These are phyloP conservation scores for Lolium rigidum DNA, from an alignment of 176 grass and related monocot genomes.

Conservation along the genomic window DNA sequence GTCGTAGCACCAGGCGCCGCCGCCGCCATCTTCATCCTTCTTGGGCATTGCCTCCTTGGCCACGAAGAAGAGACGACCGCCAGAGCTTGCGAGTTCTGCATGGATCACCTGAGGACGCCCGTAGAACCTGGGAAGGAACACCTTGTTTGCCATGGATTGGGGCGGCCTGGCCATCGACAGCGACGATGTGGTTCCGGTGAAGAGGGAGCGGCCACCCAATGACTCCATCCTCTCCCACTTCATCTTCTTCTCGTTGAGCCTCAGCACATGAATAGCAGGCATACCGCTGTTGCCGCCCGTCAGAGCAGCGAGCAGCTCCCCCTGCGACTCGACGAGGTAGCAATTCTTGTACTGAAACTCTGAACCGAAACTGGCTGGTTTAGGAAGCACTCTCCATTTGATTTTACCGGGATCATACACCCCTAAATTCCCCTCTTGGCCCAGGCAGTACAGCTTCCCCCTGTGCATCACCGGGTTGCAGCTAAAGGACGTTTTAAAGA, in stretches of 20 bases:
- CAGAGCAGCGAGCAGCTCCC: not conserved
- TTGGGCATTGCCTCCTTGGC: not conserved
- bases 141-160: slow-evolving; percentile 7
- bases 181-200: not conserved
- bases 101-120: not conserved
- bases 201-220: not conserved
- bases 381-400: not conserved
- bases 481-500: not conserved
- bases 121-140: slow-evolving; percentile 21
- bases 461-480: slow-evolving; percentile 11
- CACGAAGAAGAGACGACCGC: not conserved
- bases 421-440: not conserved
- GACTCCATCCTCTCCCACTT: slow-evolving; percentile 20
- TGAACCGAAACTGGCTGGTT: not conserved
- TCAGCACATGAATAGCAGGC: not conserved
- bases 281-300: not conserved
- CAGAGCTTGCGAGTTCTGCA: not conserved
- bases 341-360: slow-evolving; percentile 9
- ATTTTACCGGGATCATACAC: not conserved
- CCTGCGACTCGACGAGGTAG: not conserved
- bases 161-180: not conserved
- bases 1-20: not conserved
- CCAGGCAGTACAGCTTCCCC: not conserved
- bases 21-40: not conserved
- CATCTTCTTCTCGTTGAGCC: not conserved